A percentile compares a stretch with the other conserved stretches of the same genome.
Conservation (phyloP, 768 basidiomycete genomes). For the Panaeolus papilionaceus region DNA sequence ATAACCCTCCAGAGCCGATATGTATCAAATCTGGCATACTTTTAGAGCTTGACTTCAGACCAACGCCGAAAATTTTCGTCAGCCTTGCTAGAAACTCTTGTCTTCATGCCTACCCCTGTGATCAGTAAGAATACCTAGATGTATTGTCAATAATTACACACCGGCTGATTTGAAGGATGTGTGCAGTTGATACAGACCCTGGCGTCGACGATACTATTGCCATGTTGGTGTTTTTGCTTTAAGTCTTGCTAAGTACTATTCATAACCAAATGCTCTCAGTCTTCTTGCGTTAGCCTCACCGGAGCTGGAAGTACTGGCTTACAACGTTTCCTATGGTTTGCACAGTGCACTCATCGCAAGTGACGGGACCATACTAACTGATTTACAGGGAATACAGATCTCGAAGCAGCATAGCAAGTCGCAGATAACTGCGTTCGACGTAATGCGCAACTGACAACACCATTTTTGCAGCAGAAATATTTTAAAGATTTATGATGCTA, state of each 20-base stretch:
- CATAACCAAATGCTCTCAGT: constrained; percentile 28
- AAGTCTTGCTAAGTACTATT: constrained; percentile 1
- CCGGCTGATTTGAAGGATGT: neutral
- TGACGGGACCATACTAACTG: constrained; percentile 3
- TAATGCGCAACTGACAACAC: constrained; percentile 9
- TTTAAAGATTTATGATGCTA: constrained; percentile 74
- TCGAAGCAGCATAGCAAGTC: constrained; percentile 64
- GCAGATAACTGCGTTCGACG: constrained; percentile 21
- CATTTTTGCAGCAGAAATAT: constrained; percentile 63
- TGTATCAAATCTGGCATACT: neutral
- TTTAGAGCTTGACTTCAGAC: neutral
- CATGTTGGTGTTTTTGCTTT: constrained; percentile 53
- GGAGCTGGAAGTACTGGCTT: constrained; percentile 80
- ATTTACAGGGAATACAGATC: constrained; percentile 71
- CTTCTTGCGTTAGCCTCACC: constrained; percentile 83
- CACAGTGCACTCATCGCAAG: constrained; percentile 4
- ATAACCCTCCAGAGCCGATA: neutral
- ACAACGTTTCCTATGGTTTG: constrained; percentile 78
- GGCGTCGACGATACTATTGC: constrained; percentile 86
- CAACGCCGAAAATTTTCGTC: neutral
- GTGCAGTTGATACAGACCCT: constrained; percentile 82
- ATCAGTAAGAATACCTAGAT: constrained; percentile 58
- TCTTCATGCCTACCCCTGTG: constrained; percentile 71
- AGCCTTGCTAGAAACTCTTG: neutral
- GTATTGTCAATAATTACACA: neutral